These are phyloP conservation scores for Daldinia bambusicola DNA, from an alignment of 495 filamentous ascomycete species.

Conservation along the genomic window DNA sequence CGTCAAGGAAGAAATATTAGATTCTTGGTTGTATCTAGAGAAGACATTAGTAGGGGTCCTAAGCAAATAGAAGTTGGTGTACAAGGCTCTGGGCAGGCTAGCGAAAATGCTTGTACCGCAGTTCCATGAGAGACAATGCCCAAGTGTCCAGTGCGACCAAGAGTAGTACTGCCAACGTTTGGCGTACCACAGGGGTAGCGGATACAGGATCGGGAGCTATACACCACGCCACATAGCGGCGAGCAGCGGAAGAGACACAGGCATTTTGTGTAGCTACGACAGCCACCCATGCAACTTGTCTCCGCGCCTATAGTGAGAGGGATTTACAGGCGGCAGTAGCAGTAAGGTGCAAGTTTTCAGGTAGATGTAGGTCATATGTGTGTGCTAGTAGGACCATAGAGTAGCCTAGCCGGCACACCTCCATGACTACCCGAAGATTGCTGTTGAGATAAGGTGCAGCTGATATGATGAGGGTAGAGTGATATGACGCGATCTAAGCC, in stretches of 20 bases:
- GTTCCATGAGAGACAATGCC: slow-evolving; percentile 46
- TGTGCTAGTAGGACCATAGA: slow-evolving; percentile 36
- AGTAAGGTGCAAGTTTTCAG: slow-evolving; percentile 41
- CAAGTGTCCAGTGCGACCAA: slow-evolving; percentile 56
- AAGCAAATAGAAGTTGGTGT: slow-evolving; percentile 45
- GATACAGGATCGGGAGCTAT: slow-evolving; percentile 56
- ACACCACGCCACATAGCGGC: slow-evolving; percentile 50
- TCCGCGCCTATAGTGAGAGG: slow-evolving; percentile 38
- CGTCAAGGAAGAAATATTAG: slow-evolving; percentile 56
- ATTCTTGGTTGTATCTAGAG: slow-evolving; percentile 59
- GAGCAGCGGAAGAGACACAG: slow-evolving; percentile 41
- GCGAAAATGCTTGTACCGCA: slow-evolving; percentile 50
- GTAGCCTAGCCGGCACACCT: slow-evolving; percentile 36
- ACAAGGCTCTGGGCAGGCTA: slow-evolving; percentile 46
- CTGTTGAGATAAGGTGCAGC: slow-evolving; percentile 26
- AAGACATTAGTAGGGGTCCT: slow-evolving; percentile 51
- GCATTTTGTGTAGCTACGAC: slow-evolving; percentile 44
- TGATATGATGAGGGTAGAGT: slow-evolving; percentile 4
- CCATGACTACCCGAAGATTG: slow-evolving; percentile 28
- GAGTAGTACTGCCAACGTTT: slow-evolving; percentile 58
- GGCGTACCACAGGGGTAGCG: slow-evolving; percentile 54
- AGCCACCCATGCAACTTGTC: slow-evolving; percentile 46
- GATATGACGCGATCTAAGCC: slow-evolving; percentile 14
- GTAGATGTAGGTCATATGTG: slow-evolving; percentile 26
- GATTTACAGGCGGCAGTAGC: slow-evolving; percentile 38